phyloP scores from a whole-genome alignment of 1,284 basidiomycete species.

The Malassezia restricta region DNA sequence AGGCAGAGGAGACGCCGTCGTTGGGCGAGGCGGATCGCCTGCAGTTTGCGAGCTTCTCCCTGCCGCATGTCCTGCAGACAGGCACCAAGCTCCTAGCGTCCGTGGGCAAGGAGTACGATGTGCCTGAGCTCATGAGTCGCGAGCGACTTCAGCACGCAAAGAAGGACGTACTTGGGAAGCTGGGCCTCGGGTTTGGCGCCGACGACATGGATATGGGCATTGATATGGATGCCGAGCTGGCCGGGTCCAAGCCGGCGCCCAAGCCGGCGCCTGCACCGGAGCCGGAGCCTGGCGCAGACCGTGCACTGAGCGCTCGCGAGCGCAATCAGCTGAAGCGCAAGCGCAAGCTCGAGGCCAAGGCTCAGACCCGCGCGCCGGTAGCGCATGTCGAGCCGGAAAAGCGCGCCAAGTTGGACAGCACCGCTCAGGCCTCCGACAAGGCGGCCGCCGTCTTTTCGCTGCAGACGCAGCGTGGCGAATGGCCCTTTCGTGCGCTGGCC shows the following conservation, averaged over 20 bases:
- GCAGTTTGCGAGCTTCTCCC: conserved; percentile 49
- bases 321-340: conserved; percentile 81
- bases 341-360: conserved; percentile 65
- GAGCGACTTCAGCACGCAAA: conserved; percentile 64
- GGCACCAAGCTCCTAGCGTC: conserved; percentile 69
- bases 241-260: conserved; percentile 1
- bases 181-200: conserved; percentile 58
- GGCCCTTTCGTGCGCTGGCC: conserved; percentile 79
- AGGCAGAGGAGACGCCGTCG: conserved; percentile 18
- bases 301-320: conserved; percentile 57
- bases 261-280: conserved; percentile 8
- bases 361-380: conserved; percentile 44
- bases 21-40: background rate
- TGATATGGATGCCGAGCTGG: conserved; percentile 45
- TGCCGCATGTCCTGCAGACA: conserved; percentile 61
- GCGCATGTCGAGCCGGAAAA: conserved; percentile 6
- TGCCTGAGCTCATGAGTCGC: conserved; percentile 32
- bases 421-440: background rate
- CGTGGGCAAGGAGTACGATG: conserved; percentile 67
- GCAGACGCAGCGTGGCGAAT: conserved; percentile 54
- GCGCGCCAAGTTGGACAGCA: conserved; percentile 7
- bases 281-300: conserved; percentile 19
- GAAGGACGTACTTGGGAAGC: conserved; percentile 57
- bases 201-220: conserved; percentile 56
- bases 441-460: conserved; percentile 23